phyloP scores from a whole-genome alignment of 1,284 basidiomycete species.

The Cryptococcus sp. region DNA sequence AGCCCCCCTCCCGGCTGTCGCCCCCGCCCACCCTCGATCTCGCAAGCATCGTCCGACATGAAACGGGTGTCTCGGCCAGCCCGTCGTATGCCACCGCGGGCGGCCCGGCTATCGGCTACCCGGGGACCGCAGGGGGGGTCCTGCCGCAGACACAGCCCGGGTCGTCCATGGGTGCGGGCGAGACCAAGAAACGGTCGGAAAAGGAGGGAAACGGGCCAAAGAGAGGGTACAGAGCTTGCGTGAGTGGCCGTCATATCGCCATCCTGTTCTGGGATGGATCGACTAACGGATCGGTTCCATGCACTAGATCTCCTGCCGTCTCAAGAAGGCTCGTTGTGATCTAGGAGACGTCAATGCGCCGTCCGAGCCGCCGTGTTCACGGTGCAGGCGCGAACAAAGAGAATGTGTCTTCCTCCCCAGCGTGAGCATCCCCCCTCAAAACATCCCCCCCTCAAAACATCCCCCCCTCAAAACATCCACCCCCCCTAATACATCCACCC shows the following conservation, averaged over 20 bases:
- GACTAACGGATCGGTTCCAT: neutral
- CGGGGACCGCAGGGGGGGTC: neutral
- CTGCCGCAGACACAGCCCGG: slow-evolving; percentile 7
- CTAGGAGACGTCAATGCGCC: slow-evolving; percentile 52
- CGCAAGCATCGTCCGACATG: slow-evolving; percentile 1
- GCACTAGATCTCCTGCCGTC: slow-evolving; percentile 43
- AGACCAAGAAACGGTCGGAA: slow-evolving; percentile 19
- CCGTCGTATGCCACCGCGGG: neutral
- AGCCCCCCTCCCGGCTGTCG: slow-evolving; percentile 35
- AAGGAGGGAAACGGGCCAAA: slow-evolving; percentile 33
- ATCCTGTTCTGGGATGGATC: neutral
- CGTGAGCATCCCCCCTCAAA: too few species aligned
- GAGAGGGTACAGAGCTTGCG: slow-evolving; percentile 45
- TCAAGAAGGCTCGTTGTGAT: slow-evolving; percentile 52
- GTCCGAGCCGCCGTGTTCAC: slow-evolving; percentile 50
- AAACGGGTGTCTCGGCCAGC: neutral
- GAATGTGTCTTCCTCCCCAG: slow-evolving; percentile 51
- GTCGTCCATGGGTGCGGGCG: neutral
- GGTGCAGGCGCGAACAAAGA: slow-evolving; percentile 51
- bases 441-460: too few species aligned
- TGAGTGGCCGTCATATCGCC: slow-evolving; percentile 16
- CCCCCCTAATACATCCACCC: too few species aligned
- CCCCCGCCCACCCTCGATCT: slow-evolving; percentile 25
- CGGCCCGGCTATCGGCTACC: neutral
- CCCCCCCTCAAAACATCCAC: too few species aligned